These are phyloP conservation scores for Pichia manshurica DNA, from an alignment of 805 yeast genomes.

Conservation along the genomic window DNA sequence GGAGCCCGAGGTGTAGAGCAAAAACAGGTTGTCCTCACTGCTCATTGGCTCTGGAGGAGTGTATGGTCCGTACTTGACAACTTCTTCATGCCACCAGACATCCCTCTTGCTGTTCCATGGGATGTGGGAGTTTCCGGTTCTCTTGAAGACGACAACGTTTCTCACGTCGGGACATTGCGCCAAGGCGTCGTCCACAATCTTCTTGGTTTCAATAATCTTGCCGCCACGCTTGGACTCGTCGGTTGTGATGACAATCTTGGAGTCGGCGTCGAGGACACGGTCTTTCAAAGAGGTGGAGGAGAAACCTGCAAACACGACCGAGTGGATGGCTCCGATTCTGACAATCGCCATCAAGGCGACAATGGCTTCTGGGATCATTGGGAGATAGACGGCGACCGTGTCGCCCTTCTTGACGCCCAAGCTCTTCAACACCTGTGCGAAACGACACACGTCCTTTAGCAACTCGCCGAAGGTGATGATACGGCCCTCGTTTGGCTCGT, in stretches of 20 bases:
- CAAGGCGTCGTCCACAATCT: slow-evolving; percentile 77
- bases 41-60: slow-evolving; percentile 68
- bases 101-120: slow-evolving; percentile 54
- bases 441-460: slow-evolving; percentile 61
- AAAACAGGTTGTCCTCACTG: slow-evolving; percentile 77
- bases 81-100: slow-evolving; percentile 71
- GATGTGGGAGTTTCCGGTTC: slow-evolving; percentile 59
- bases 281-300: slow-evolving; percentile 66
- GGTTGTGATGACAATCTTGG: slow-evolving; percentile 68
- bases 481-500: slow-evolving; percentile 61
- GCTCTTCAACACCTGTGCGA: slow-evolving; percentile 60
- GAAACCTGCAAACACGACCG: slow-evolving; percentile 84
- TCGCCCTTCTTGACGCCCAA: slow-evolving; percentile 77
- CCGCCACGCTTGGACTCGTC: slow-evolving; percentile 86
- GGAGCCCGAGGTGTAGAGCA: slow-evolving; percentile 80
- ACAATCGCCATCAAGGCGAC: slow-evolving; percentile 71
- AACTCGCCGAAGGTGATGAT: slow-evolving; percentile 66
- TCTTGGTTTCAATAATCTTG: slow-evolving; percentile 71
- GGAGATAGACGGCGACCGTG: slow-evolving; percentile 79
- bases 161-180: slow-evolving; percentile 58
- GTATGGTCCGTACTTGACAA: slow-evolving; percentile 59
- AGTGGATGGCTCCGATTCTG: slow-evolving; percentile 78
- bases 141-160: slow-evolving; percentile 64
- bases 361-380: slow-evolving; percentile 80
- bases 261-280: slow-evolving; percentile 65